Evolutionary conservation across 1,284 basidiomycete species (phyloP).

Genomic region (Ustilago hordei): DNA sequence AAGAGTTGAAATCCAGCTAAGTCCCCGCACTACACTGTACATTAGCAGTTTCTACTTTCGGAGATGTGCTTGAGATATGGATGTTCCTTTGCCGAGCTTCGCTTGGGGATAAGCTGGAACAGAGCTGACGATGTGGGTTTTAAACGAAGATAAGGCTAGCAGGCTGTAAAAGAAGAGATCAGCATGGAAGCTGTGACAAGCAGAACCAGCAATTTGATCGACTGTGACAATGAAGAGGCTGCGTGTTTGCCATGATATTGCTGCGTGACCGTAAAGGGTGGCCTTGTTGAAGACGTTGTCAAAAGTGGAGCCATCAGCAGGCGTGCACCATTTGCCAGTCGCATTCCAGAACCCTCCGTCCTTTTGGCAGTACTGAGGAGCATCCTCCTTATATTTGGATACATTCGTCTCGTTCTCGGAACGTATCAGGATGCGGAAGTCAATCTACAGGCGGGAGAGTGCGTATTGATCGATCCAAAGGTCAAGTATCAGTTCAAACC

Average conservation of each 20-base stretch:
- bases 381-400: neutral
- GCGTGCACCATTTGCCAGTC: slow-evolving; percentile 2
- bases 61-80: too few relatives aligned
- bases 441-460: neutral
- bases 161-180: too few relatives aligned
- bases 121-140: too few relatives aligned
- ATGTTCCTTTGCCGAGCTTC: too few relatives aligned
- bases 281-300: neutral
- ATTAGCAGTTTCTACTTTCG: too few relatives aligned
- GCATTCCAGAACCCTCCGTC: neutral
- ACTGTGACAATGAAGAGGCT: too few relatives aligned
- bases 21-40: too few relatives aligned
- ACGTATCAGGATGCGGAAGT: neutral
- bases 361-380: neutral
- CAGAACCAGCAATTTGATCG: too few relatives aligned
- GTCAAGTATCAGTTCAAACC: neutral
- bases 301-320: neutral
- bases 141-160: too few relatives aligned
- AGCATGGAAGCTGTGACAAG: too few relatives aligned
- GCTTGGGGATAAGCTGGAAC: too few relatives aligned
- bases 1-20: too few relatives aligned
- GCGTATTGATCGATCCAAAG: neutral
- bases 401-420: neutral
- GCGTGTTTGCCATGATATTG: neutral
- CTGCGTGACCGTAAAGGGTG: neutral